Evolutionary conservation across 2,329 filamentous ascomycete species (phyloP), one percentile per base, ranked within the genome.

Genomic region (Alternaria consortialis): DNA sequence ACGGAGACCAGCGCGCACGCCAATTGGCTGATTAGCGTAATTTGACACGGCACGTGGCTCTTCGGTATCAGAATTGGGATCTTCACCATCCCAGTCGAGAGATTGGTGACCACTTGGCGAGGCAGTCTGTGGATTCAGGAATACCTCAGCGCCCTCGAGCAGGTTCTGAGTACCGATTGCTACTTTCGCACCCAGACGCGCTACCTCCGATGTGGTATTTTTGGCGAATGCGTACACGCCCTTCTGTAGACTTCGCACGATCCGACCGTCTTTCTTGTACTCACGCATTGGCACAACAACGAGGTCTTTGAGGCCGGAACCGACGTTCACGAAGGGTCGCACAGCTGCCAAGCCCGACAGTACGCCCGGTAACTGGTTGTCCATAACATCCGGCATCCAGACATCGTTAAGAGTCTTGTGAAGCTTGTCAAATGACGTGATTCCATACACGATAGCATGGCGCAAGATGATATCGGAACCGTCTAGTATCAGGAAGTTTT

Each of bases 401-500:
- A 97, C 92, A 74, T 97, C 93, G 74, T 98, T 98, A 34, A 99
- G 86, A 2, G 90, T 94, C 77, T 94, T 88, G 55, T 95, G 93
- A 2, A 99, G 85, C 51, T 91, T 89, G 68, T 98, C 94, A 69
- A 98, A 97, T 0, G 95, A 95, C 7, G 89, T 89, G 1, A 97
- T 87, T 29, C 96, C 95, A 69, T 98, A 97, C 36, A 98, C 88
- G 68, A 99, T 98, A 27, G 92, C 91, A 75, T 94, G 94, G 12
- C 91, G 88, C 54, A 99, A 85, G 7, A 91, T 87, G 85, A 99
- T 91, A 62, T 94, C 89, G 2, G 95, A 89, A 66, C 92, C 90
- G 69, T 99, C 95, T 1, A 99, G 86, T 13, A 94, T 91, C 66
- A 99, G 86, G 76, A 99, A 97, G 78, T 99, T 99, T 94, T 98